Evolutionary conservation across 1,139 yeast species (phyloP).

Genomic region (Taiozyma sp.): DNA sequence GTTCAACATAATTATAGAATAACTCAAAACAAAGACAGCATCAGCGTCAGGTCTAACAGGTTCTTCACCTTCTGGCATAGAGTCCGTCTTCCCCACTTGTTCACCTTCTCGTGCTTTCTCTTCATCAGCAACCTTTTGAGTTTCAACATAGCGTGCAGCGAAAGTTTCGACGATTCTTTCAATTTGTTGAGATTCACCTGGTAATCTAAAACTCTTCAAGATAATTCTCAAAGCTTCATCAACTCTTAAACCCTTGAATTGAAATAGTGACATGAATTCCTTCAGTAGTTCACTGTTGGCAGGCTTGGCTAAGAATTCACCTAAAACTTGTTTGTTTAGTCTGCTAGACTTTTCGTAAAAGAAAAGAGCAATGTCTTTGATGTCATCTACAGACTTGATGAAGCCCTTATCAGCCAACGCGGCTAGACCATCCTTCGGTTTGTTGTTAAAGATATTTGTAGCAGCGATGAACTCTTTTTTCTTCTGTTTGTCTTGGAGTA

Average conservation of each 20-base stretch:
- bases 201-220: conserved; percentile 81
- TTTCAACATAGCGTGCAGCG: conserved; percentile 68
- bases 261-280: conserved; percentile 66
- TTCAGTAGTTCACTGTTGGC: conserved; percentile 55
- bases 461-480: conserved; percentile 74
- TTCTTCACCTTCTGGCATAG: conserved; percentile 43
- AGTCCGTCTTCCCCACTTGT: conserved; percentile 19
- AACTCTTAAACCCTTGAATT: conserved; percentile 72
- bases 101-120: conserved; percentile 19
- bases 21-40: conserved; percentile 67
- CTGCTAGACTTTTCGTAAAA: conserved; percentile 76
- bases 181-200: conserved; percentile 97
- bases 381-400: conserved; percentile 48
- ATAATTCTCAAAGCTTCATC: conserved; percentile 90
- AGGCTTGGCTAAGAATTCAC: conserved; percentile 82
- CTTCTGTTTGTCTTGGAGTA: conserved; percentile 42
- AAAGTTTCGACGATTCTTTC: conserved; percentile 87
- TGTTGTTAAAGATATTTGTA: conserved; percentile 68
- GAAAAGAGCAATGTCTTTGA: conserved; percentile 67
- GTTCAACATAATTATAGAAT: conserved; percentile 72
- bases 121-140: conserved; percentile 22
- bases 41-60: conserved; percentile 66
- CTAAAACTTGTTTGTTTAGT: conserved; percentile 81
- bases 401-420: conserved; percentile 61
- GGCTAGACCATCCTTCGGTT: conserved; percentile 72